phyloP scores from a whole-genome alignment of 2,329 filamentous ascomycete species.

The Metarhizium anisopliae region DNA sequence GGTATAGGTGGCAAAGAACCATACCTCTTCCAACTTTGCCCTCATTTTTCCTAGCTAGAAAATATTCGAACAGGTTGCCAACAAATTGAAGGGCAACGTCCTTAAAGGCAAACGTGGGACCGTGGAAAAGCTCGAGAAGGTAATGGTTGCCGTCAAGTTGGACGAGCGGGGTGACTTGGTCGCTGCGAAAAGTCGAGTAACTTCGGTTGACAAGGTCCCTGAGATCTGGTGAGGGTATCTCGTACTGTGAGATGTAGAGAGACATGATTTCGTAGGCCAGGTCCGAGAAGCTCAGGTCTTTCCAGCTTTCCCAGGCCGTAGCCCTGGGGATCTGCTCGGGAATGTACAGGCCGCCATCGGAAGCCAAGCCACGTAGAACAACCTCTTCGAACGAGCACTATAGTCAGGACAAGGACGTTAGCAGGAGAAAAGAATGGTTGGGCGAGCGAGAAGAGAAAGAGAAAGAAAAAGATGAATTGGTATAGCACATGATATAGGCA shows the following conservation, averaged over 20 bases:
- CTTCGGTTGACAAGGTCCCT: constrained; percentile 74
- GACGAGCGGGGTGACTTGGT: constrained; percentile 70
- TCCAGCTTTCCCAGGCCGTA: constrained; percentile 47
- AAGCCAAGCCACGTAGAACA: constrained; percentile 79
- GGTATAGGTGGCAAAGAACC: constrained; percentile 4
- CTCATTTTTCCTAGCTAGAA: constrained; percentile 64
- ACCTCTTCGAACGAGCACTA: constrained; percentile 86
- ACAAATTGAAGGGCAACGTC: constrained; percentile 93
- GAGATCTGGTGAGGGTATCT: constrained; percentile 74
- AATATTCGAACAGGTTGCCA: constrained; percentile 93
- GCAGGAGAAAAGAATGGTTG: background rate
- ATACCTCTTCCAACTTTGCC: constrained; percentile 52
- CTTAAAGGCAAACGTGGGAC: constrained; percentile 92
- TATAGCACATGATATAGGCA: background rate
- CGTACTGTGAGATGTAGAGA: constrained; percentile 74
- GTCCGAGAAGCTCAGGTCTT: constrained; percentile 68
- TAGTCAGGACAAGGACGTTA: background rate
- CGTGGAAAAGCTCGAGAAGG: constrained; percentile 91
- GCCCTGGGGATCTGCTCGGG: constrained; percentile 65
- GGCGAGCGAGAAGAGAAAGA: background rate
- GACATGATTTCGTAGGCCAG: constrained; percentile 79
- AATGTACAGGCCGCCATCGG: constrained; percentile 82
- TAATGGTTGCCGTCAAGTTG: constrained; percentile 70
- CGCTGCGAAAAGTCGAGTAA: constrained; percentile 80
- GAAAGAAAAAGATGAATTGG: background rate